A percentile compares a stretch with the other conserved stretches of the same genome.
Conservation (phyloP, 148 eudicot species). For the Nepenthes mirabilis region DNA sequence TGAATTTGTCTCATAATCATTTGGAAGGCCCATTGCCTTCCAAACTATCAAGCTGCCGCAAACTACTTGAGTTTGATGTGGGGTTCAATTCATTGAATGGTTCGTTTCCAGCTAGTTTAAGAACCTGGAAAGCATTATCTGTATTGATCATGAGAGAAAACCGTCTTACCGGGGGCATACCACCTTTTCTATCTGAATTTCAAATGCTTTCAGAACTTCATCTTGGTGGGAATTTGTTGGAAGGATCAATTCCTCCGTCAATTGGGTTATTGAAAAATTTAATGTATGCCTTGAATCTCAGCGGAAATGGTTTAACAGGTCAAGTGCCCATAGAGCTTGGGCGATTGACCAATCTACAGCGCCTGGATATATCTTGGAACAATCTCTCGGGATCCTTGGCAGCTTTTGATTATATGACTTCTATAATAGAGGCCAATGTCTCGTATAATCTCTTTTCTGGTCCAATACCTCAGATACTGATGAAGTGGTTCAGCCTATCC, state of each 20-base stretch:
- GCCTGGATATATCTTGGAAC: conserved; percentile 45
- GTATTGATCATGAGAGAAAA: conserved; percentile 46
- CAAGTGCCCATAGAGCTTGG: conserved; percentile 32
- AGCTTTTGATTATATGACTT: conserved; percentile 17
- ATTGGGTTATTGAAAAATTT: conserved; percentile 28
- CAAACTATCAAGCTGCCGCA: conserved; percentile 33
- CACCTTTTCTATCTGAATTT: conserved; percentile 33
- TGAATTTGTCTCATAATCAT: conserved; percentile 45
- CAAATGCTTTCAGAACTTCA: conserved; percentile 32
- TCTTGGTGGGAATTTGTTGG: conserved; percentile 49
- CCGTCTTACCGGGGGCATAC: conserved; percentile 44
- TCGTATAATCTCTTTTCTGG: conserved; percentile 55
- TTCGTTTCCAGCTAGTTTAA: conserved; percentile 35
- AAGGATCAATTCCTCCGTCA: conserved; percentile 47
- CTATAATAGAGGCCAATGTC: conserved; percentile 35
- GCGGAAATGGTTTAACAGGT: conserved; percentile 45
- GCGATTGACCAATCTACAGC: conserved; percentile 30
- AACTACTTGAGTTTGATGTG: conserved; percentile 27
- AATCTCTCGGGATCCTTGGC: conserved; percentile 47
- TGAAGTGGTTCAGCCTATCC: conserved; percentile 27
- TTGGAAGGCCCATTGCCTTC: conserved; percentile 51
- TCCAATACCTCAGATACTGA: conserved; percentile 35
- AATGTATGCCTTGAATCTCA: conserved; percentile 35
- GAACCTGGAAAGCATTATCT: conserved; percentile 26
- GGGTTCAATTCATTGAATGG: conserved; percentile 49